Evolutionary conservation across 108 stramenopile species (phyloP).

Genomic region (Cyclotella cryptica): DNA sequence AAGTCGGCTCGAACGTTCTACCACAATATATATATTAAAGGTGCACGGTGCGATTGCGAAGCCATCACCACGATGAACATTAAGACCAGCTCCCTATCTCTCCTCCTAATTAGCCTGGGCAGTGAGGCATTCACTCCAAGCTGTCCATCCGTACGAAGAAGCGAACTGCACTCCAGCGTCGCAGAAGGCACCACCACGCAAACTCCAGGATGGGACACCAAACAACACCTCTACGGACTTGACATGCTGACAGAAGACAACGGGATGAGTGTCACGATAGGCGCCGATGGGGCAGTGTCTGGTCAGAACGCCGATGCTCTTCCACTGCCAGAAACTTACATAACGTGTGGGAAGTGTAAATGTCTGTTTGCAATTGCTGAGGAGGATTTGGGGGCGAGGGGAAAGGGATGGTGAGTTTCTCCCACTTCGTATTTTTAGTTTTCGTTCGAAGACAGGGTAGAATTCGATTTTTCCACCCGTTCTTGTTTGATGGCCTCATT

Average conservation of each 20-base stretch:
- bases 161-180: not conserved
- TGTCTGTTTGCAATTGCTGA: slow-evolving; percentile 63
- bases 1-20: too few species aligned
- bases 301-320: not conserved
- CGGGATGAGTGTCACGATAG: slow-evolving; percentile 13
- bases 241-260: slow-evolving; percentile 2
- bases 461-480: too few species aligned
- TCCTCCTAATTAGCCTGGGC: too few species aligned
- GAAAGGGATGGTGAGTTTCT: slow-evolving; percentile 66
- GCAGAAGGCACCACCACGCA: not conserved
- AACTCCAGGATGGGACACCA: slow-evolving; percentile 29
- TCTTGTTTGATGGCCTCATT: too few species aligned
- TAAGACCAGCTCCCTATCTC: too few species aligned
- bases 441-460: not conserved
- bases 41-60: too few species aligned
- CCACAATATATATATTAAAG: too few species aligned
- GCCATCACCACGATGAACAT: too few species aligned
- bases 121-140: not conserved
- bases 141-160: not conserved
- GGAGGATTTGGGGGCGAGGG: slow-evolving; percentile 65
- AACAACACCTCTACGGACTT: slow-evolving; percentile 47
- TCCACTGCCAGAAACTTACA: slow-evolving; percentile 43
- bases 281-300: slow-evolving; percentile 16
- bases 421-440: too few species aligned
- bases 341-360: slow-evolving; percentile 74